Percentiles rank a stretch among this genome's conserved stretches.
Evolutionary conservation across 2,329 filamentous ascomycete species (phyloP).

Genomic region (Corynespora cassiicola): DNA sequence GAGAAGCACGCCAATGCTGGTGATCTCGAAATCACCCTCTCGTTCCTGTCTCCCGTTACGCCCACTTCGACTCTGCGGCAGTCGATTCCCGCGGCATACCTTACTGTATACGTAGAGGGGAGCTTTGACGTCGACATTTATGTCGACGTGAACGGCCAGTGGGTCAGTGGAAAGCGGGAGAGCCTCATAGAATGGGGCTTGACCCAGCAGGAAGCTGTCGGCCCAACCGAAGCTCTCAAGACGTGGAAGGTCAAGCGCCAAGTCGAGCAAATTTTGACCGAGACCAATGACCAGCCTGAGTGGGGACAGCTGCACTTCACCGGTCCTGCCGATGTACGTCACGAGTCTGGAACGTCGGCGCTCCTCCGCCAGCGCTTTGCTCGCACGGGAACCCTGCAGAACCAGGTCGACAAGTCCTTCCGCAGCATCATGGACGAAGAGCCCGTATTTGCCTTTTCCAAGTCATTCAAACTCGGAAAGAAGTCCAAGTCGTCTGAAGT

Average conservation of each 20-base stretch:
- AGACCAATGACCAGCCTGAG: constrained; percentile 75
- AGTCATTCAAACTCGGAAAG: constrained; percentile 41
- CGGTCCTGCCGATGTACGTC: constrained; percentile 69
- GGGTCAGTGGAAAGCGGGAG: constrained; percentile 78
- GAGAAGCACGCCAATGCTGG: constrained; percentile 37
- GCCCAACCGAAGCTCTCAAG: constrained; percentile 57
- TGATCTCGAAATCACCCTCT: constrained; percentile 63
- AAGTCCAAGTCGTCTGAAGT: constrained; percentile 9
- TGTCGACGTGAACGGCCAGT: constrained; percentile 64
- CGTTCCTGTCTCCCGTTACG: constrained; percentile 79
- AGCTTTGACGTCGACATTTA: constrained; percentile 59
- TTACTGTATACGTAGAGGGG: constrained; percentile 74
- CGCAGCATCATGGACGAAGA: constrained; percentile 77
- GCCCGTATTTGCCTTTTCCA: constrained; percentile 78
- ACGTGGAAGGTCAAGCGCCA: constrained; percentile 70
- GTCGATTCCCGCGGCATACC: constrained; percentile 81
- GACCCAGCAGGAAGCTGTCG: constrained; percentile 50
- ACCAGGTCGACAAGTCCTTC: constrained; percentile 71
- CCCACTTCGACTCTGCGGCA: constrained; percentile 81
- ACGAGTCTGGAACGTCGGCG: constrained; percentile 74
- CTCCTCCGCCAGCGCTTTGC: constrained; percentile 73
- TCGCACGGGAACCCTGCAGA: constrained; percentile 68
- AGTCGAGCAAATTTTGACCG: constrained; percentile 74
- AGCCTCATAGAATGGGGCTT: constrained; percentile 75
- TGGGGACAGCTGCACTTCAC: constrained; percentile 85